Base-by-base conservation (phyloP, 768 basidiomycete genomes). In the Lyophyllum semitale region DNA sequence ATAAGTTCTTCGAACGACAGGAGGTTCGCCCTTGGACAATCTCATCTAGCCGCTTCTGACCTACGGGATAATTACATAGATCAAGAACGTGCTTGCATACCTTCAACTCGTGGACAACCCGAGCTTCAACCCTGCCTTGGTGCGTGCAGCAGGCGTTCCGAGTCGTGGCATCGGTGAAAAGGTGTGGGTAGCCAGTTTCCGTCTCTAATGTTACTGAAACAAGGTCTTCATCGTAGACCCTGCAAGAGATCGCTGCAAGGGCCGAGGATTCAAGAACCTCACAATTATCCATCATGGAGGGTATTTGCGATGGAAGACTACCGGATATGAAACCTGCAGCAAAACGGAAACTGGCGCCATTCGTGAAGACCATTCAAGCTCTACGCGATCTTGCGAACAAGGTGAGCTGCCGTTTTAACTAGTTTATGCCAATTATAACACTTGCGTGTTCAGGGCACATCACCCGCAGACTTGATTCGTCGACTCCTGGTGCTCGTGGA, bases 1-100 rank as follows among this genome's bases (percentile, higher is more conserved):
- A 89, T 64, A 89, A 87, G 64, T 94, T 94, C 77, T 95, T 95
- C 62, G 91, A 94, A 59, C 84, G 92, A 17, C 66, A 84, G 63
- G 93, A 94, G 77, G 88, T 85, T 40, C 45, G 73, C 59, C 27
- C 1, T 49, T 8, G 1, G 1, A 5, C 22, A 47, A 69, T 5
- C 85, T 80, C 56, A 69, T 77, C 11, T 40, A 88, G 90, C 3
- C 90, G 0, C 87, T 93, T 58, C 65, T 73, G 8, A 82, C 90
- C n/a, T 42, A 42, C 47, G 55, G 27, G 23, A n/a, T 18, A 32
- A 37, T 42, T 13, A 8, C 29, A 23, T 47, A 89, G 87, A 81
- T 95, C 64, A 93, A 93, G 72, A 90, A 93, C 68, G 52, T 93
- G 11, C 71, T 94, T 26, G 86, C 88, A 1, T 95, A 95, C 64